Percentiles rank a stretch among this genome's conserved stretches.
phyloP scores from a whole-genome alignment of 106 monocot genomes.

The Agapanthus africanus region DNA sequence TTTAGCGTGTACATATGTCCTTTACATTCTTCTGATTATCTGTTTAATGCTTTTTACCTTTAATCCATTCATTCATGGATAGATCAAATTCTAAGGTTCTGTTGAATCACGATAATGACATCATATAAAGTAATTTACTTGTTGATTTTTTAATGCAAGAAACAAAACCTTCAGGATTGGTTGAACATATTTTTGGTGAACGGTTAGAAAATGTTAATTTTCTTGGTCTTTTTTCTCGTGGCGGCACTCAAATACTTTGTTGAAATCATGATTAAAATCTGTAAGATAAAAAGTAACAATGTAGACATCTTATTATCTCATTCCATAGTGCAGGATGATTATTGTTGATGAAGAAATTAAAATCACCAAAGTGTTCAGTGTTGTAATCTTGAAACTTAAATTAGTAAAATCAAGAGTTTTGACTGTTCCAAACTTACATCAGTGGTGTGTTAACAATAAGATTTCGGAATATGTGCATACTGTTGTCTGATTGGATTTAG shows the following conservation, averaged over 20 bases:
- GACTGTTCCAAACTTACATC: not conserved
- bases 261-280: not conserved
- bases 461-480: too few relatives aligned
- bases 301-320: not conserved
- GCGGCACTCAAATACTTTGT: not conserved
- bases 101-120: not conserved
- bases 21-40: not conserved
- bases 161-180: not conserved
- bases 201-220: not conserved
- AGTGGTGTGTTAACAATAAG: not conserved
- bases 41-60: not conserved
- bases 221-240: not conserved
- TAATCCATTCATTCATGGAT: not conserved
- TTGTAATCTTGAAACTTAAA: too few relatives aligned
- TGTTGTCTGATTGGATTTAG: too few relatives aligned
- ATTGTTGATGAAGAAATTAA: slow-evolving; percentile 1
- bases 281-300: not conserved
- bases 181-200: not conserved
- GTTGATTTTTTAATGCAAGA: not conserved
- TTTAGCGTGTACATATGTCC: not conserved
- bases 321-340: not conserved
- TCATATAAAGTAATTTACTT: not conserved
- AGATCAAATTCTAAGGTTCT: not conserved
- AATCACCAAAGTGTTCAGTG: not conserved
- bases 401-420: not conserved